Evolutionary conservation across 2,329 filamentous ascomycete genomes (phyloP).

Genomic region (Magnaporthiopsis poae): DNA sequence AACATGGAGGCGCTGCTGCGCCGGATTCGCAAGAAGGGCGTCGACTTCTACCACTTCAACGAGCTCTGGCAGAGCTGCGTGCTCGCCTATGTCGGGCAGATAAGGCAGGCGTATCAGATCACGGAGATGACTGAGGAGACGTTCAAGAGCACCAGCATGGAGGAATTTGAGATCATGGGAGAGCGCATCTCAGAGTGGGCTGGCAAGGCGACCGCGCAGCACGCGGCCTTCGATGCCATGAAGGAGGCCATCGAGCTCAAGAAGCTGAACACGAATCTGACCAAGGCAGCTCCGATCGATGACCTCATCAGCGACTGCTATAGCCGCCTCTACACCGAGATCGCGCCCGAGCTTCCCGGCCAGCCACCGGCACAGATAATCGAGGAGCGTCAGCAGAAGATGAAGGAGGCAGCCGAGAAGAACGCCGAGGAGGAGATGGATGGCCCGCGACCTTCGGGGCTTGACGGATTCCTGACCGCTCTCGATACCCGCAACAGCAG

Average conservation of each 20-base stretch:
- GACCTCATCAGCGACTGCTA: slow-evolving; percentile 91
- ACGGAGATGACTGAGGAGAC: slow-evolving; percentile 39
- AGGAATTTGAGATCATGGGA: slow-evolving; percentile 49
- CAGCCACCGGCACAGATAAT: slow-evolving; percentile 36
- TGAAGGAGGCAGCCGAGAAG: slow-evolving; percentile 30
- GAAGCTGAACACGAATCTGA: slow-evolving; percentile 73
- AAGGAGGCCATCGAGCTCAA: slow-evolving; percentile 51
- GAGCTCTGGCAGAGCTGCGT: slow-evolving; percentile 52
- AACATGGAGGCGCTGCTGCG: slow-evolving; percentile 71
- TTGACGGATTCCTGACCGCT: slow-evolving; percentile 8
- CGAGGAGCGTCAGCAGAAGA: slow-evolving; percentile 30
- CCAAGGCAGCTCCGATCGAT: slow-evolving; percentile 78
- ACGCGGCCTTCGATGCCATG: slow-evolving; percentile 42
- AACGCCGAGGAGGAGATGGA: slow-evolving; percentile 17
- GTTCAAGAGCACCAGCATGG: slow-evolving; percentile 43
- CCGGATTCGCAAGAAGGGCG: slow-evolving; percentile 69
- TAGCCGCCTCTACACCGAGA: slow-evolving; percentile 60
- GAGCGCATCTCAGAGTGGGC: slow-evolving; percentile 48
- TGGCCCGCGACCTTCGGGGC: slow-evolving; percentile 13
- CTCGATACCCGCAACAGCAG: slow-evolving; percentile 7
- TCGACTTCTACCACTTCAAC: slow-evolving; percentile 58
- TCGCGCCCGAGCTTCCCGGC: slow-evolving; percentile 50
- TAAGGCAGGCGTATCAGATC: slow-evolving; percentile 40
- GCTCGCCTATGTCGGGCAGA: slow-evolving; percentile 41
- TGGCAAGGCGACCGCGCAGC: slow-evolving; percentile 25